Evolutionary conservation across 1,284 basidiomycete genomes (phyloP), one percentile per base, ranked within the genome.

Genomic region (Ceratobasidium sp.): DNA sequence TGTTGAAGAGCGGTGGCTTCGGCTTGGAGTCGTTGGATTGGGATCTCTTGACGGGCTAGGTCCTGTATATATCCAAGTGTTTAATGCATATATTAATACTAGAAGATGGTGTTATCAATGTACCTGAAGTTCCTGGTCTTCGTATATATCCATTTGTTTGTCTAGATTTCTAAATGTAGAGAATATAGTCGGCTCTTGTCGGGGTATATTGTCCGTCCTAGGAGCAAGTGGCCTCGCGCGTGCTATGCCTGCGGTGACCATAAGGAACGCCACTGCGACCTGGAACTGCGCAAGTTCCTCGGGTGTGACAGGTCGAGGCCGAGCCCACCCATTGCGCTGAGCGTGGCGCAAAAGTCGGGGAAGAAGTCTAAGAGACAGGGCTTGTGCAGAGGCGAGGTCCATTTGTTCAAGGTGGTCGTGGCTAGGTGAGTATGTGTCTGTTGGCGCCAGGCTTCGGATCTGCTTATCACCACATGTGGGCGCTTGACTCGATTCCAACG

Each of bases 41-140:
- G 82, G n/a, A 83, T 82, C 33, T 78, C 57, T 30, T 77, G 48
- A 27, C 80, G 77, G 3, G 82, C 82, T 14, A 81, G 52, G 54
- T 81, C 80, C 82, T 83, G n/a, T 33, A 38, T 62, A 62, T 62
- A 64, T 30, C 30, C n/a, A 35, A 14, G 48, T 57, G 55, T 38
- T 54, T 18, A 55, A 46, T 48, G 30, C 35, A 55, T 46, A 50
- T 33, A 20, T 0, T 27, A 50, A 50, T 33, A 20, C 1, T 27
- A 50, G 30, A 18, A 64, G 57, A 59, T 35, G 30, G 4, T 7
- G 18, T 8, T 6, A 27, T 46, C 14, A 18, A 52, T 75, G 23
- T 48, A 80, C 81, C 76, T 80, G 75, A 35, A 81, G 62, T 44
- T 77, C 76, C 6, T 57, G 54, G 23, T 78, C 46, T 77, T 82